These are phyloP conservation scores for Plasmodium reichenowi DNA, from an alignment of 169 alveolate species.

Conservation along the genomic window DNA sequence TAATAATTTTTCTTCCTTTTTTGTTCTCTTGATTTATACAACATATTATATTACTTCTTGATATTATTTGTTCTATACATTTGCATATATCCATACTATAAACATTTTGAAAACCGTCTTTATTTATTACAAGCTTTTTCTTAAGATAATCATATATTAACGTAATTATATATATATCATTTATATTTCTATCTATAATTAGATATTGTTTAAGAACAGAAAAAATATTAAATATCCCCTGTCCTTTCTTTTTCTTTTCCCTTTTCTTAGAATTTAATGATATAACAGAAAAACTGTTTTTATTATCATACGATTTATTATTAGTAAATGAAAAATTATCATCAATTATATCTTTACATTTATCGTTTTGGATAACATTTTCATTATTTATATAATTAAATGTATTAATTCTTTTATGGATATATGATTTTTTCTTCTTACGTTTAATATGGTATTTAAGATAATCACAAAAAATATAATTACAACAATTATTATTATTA, in stretches of 20 bases:
- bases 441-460: neutral
- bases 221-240: neutral
- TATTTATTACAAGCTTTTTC: slow-evolving; percentile 14
- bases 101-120: neutral
- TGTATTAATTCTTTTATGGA: neutral
- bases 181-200: slow-evolving; percentile 13
- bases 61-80: too few relatives aligned
- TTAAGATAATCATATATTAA: slow-evolving; percentile 13
- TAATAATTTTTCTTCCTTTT: neutral
- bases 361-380: neutral
- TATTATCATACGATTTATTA: too few relatives aligned
- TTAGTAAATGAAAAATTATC: neutral
- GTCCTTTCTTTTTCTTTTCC: neutral
- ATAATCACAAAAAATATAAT: too few relatives aligned
- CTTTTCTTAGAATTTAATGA: slow-evolving; percentile 11
- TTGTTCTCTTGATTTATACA: neutral
- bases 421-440: neutral
- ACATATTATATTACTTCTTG: too few relatives aligned
- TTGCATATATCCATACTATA: neutral
- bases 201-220: slow-evolving; percentile 27
- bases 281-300: neutral
- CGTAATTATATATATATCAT: slow-evolving; percentile 7
- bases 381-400: slow-evolving; percentile 16
- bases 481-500: neutral
- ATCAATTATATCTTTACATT: neutral